Evolutionary conservation across 768 basidiomycete genomes (phyloP).

Genomic region (Serendipita sp.): DNA sequence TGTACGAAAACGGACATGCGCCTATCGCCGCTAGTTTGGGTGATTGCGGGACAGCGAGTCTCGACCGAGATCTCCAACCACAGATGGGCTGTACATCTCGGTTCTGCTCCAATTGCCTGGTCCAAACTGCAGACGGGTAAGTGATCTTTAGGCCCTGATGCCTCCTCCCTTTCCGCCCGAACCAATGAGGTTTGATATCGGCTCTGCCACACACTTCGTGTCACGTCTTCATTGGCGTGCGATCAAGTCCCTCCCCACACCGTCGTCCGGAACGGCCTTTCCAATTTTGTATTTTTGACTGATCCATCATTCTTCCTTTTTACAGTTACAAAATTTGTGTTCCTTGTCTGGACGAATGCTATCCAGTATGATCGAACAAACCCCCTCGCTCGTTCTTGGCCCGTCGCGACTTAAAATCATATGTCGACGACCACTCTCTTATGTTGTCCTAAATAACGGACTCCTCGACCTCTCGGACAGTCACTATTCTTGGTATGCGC

Average conservation of each 20-base stretch:
- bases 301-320: background rate
- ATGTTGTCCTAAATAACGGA: too few species aligned
- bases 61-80: background rate
- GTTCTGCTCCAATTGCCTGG: background rate
- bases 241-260: background rate
- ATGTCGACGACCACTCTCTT: too few species aligned
- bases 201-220: background rate
- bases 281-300: background rate
- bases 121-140: background rate
- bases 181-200: too few species aligned
- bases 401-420: too few species aligned
- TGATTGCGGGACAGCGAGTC: background rate
- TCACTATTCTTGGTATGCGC: too few species aligned
- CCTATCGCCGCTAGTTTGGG: background rate
- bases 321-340: constrained; percentile 1
- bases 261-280: background rate
- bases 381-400: too few species aligned
- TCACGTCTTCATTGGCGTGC: background rate
- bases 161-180: too few species aligned
- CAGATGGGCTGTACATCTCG: background rate
- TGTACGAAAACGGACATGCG: background rate
- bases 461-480: too few species aligned
- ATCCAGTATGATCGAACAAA: too few species aligned
- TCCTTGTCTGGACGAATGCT: background rate
- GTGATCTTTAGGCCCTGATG: background rate